A percentile compares a stretch with the other conserved stretches of the same genome.
phyloP scores from a whole-genome alignment of 495 filamentous ascomycete genomes.

The Collariella sp. region DNA sequence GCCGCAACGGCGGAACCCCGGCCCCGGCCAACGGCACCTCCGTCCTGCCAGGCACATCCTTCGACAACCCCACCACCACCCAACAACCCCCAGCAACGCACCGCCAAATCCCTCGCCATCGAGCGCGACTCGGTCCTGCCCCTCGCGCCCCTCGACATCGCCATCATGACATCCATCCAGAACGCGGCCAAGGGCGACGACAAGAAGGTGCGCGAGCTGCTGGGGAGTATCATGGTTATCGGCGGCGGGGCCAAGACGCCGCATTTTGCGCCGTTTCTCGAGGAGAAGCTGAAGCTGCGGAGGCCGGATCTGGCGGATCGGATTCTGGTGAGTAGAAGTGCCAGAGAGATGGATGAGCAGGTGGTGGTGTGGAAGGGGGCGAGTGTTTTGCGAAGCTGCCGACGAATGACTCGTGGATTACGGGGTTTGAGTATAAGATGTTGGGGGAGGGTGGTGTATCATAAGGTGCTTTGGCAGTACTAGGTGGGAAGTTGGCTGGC shows the following conservation, averaged over 20 bases:
- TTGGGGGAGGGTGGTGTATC: conserved; percentile 71
- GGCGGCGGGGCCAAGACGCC: conserved; percentile 79
- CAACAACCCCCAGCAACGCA: conserved; percentile 33
- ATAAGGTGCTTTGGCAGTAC: conserved; percentile 79
- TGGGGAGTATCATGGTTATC: conserved; percentile 91
- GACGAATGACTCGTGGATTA: conserved; percentile 93
- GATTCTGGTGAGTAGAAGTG: conserved; percentile 80
- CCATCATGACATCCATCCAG: conserved; percentile 78
- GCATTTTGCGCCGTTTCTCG: conserved; percentile 65
- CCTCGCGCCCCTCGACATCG: conserved; percentile 71
- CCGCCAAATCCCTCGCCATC: conserved; percentile 43
- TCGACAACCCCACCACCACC: conserved; percentile 24
- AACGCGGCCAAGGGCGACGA: conserved; percentile 85
- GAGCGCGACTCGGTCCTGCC: conserved; percentile 79
- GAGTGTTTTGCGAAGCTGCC: conserved; percentile 92
- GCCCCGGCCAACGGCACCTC: conserved; percentile 26
- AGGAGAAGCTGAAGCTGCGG: conserved; percentile 64
- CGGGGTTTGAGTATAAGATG: conserved; percentile 77
- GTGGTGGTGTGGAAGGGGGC: conserved; percentile 97
- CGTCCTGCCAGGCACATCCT: conserved; percentile 6
- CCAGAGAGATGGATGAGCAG: conserved; percentile 86
- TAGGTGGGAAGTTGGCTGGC: conserved; percentile 11
- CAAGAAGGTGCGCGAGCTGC: conserved; percentile 82
- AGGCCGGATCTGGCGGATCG: conserved; percentile 66
- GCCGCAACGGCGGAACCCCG: conserved; percentile 42